These are phyloP conservation scores for Leccinum ochraceum DNA, from an alignment of 768 basidiomycete species.

Conservation along the genomic window DNA sequence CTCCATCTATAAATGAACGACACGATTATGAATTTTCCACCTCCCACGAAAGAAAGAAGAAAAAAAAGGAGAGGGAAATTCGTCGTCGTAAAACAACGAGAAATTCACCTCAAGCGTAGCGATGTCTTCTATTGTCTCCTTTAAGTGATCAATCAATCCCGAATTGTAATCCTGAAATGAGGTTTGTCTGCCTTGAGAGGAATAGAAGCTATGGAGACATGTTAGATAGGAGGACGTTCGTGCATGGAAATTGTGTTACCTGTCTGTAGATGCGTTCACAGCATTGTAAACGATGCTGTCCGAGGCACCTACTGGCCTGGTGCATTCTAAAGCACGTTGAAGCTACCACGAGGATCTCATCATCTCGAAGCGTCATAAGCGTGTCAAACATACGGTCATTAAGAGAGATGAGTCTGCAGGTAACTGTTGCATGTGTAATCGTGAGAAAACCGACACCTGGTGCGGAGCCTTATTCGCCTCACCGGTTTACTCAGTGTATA, in stretches of 20 bases:
- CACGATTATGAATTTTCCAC: conserved; percentile 1
- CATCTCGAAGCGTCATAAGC: background rate
- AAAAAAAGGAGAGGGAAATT: background rate
- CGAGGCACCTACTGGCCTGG: conserved; percentile 42
- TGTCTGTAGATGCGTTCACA: conserved; percentile 82
- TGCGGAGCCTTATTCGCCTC: conserved; percentile 12
- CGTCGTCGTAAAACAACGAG: background rate
- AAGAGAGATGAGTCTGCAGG: conserved; percentile 58
- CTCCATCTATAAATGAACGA: conserved; percentile 64
- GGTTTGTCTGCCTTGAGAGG: conserved; percentile 81
- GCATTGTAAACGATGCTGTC: conserved; percentile 41
- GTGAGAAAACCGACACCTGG: conserved; percentile 4
- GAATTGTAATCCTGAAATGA: conserved; percentile 77
- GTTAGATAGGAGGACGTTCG: conserved; percentile 9
- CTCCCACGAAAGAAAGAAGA: background rate
- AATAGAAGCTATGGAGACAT: conserved; percentile 64
- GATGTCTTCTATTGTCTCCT: conserved; percentile 49
- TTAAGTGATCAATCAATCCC: conserved; percentile 58
- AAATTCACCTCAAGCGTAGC: conserved; percentile 66
- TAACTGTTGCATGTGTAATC: conserved; percentile 39
- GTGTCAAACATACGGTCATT: conserved; percentile 42
- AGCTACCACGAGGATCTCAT: conserved; percentile 40
- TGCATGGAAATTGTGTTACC: conserved; percentile 40
- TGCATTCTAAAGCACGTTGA: conserved; percentile 42
- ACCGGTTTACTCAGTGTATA: conserved; percentile 73